Percentiles rank a stretch among this genome's conserved stretches.
phyloP scores from a whole-genome alignment of 352 stramenopile species.

The Phytophthora lateralis region DNA sequence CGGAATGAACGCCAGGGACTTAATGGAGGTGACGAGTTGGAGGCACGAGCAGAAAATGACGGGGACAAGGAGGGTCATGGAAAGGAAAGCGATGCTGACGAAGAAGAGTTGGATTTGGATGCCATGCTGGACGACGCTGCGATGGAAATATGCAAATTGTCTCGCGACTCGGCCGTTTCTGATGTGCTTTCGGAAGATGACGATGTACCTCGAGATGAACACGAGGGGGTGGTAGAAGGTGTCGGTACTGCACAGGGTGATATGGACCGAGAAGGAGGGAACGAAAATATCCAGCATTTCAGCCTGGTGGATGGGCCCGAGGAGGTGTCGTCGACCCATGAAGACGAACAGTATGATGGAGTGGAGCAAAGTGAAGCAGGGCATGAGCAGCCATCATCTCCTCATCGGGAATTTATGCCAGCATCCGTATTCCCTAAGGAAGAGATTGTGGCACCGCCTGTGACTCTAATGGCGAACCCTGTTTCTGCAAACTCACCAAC shows the following conservation, averaged over 20 bases:
- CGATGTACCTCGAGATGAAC: slow-evolving; percentile 17
- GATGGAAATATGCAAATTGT: slow-evolving; percentile 32
- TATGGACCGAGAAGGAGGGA: background rate
- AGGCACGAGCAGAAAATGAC: background rate
- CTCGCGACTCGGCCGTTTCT: slow-evolving; percentile 21
- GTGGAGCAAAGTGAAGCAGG: background rate
- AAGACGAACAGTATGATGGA: slow-evolving; percentile 7
- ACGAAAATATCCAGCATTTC: slow-evolving; percentile 11
- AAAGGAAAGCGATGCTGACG: background rate
- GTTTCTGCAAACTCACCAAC: slow-evolving; percentile 2
- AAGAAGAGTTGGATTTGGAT: slow-evolving; percentile 21
- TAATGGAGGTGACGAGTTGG: background rate
- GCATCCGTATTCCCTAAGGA: background rate
- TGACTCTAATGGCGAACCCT: background rate
- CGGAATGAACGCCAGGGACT: background rate
- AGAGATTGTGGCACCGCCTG: background rate
- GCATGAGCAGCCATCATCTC: too few relatives aligned
- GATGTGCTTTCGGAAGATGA: slow-evolving; percentile 42
- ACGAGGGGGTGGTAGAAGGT: slow-evolving; percentile 2
- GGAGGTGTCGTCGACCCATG: background rate
- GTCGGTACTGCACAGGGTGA: background rate
- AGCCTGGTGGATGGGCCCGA: slow-evolving; percentile 16
- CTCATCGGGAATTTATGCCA: too few relatives aligned
- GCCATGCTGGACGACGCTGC: slow-evolving; percentile 27
- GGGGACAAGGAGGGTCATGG: background rate